Evolutionary conservation across 495 filamentous ascomycete species (phyloP), one percentile per base, ranked within the genome.

Genomic region (Parathielavia hyrcaniae): DNA sequence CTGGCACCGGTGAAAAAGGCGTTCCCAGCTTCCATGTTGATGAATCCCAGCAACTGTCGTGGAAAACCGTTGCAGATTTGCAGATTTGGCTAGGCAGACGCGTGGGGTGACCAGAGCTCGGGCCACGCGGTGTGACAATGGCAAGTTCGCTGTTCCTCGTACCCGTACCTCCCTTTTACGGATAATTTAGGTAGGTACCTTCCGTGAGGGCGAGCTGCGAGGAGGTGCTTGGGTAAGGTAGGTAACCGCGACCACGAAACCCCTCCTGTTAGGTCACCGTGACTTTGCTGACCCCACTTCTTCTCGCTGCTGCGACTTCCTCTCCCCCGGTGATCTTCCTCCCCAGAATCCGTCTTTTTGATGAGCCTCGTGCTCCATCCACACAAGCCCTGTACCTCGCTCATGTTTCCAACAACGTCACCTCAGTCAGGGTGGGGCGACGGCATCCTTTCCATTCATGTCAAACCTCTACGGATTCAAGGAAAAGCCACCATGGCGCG

Each of bases 371-470:
- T 30, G 26, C 6, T 30, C 26, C 2, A 30, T 30, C 26, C 26
- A 30, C 6, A 30, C 36, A 39, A 39, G 51, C 23, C 20, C 43
- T 55, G 41, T 38, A 41, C 53, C 32, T 17, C 10, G 34, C 7
- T 40, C 52, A n/a, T 55, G 52, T 55, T 16, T 17, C n/a, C 17
- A n/a, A 45, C 39, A 43, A 53, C 3, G 26, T 10, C 40, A 41
- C 53, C 20, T 40, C 53, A 56, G 44, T 40, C 53, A 17, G n/a
- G 51, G 53, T 41, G 53, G 44, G 53, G 53, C 53, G 34, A 30
- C 53, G 44, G 40, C 53, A 23, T 56, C 53, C 53, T 56, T 44
- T 44, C 48, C 44, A 13, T 39, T 32, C 39, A 54, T 54, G 52
- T 54, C 52, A 45, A 45, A 35, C 39, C 38, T 8, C 4, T 20